Evolutionary conservation across 2,329 filamentous ascomycete genomes (phyloP).

Genomic region (Dothidotthia symphoricarpi): DNA sequence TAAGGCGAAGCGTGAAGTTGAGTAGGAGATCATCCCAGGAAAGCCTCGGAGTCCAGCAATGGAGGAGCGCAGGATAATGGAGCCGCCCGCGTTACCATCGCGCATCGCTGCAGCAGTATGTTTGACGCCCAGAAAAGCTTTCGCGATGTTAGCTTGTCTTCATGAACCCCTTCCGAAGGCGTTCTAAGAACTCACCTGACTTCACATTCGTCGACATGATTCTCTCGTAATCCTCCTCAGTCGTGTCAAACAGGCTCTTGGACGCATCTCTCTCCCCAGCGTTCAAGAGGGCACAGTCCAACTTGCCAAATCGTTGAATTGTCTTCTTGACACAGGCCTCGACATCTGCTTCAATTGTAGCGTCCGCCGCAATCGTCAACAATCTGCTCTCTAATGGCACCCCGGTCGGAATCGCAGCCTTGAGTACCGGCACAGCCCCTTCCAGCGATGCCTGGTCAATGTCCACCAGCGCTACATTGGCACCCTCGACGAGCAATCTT

Average conservation of each 20-base stretch:
- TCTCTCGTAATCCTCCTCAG: conserved; percentile 37
- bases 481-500: conserved; percentile 39
- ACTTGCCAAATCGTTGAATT: conserved; percentile 25
- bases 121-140: conserved; percentile 42
- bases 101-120: conserved; percentile 38
- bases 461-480: conserved; percentile 40
- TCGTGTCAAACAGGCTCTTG: conserved; percentile 40
- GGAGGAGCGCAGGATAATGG: conserved; percentile 43
- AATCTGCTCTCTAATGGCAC: conserved; percentile 26
- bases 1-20: conserved; percentile 40
- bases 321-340: conserved; percentile 70
- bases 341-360: conserved; percentile 63
- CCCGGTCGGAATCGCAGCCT: conserved; percentile 26
- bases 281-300: conserved; percentile 32
- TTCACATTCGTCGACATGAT: conserved; percentile 42
- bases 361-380: conserved; percentile 36
- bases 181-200: conserved; percentile 29
- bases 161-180: background rate
- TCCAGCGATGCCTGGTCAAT: conserved; percentile 31
- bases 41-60: conserved; percentile 42
- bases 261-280: conserved; percentile 26
- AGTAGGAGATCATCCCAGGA: conserved; percentile 40
- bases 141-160: conserved; percentile 4
- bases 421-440: conserved; percentile 24
- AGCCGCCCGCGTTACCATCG: conserved; percentile 33